Base-by-base conservation (phyloP, 768 basidiomycete species). In the Leccinum longicurvipes region DNA sequence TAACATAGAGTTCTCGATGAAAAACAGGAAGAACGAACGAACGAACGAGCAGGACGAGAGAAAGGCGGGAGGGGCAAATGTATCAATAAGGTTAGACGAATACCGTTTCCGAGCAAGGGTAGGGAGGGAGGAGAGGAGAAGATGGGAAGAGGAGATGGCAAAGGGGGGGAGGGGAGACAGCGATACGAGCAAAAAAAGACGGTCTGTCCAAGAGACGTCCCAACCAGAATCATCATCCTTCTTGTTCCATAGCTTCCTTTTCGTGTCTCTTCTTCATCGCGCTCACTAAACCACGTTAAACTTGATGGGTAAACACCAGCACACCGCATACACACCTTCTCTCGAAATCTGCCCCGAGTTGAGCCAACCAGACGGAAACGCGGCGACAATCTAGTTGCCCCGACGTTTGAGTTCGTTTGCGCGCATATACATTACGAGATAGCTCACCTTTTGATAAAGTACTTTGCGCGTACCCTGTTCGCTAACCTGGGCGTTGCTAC, bases 311-410 rank as follows among this genome's bases (percentile, higher is more conserved):
- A 28, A 3, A 28, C 50, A 11, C 27, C 3, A 17, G 21, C 4
- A 25, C 3, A 12, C 6, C 34, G 3, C 14, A 36, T 25, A 71
- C 85, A 32, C 50, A 91, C 90, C 88, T 77, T 93, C 91, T 64
- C 91, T 79, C 31, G 89, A 91, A 57, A 93, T 89, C 69, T 91
- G 88, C 3, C 90, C 88, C 3, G 89, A 90, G 27, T 85, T 84
- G 75, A 93, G 83, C 91, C 91, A 93, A 12, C 89, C 89, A 0
- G 85, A 77, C 0, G 91, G 91, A 71, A 90, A 93, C 2, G 83
- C 83, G n/a, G 79, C 80, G 0, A 92, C 86, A 55, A 93, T 91
- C 84, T 85, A 31, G 3, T 24, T 24, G 19, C 41, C 21, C 28
- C 25, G 7, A 29, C n/a, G 27, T 25, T 55, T 34, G 39, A 47